Evolutionary conservation across 345 rosid species (phyloP), one percentile per base, ranked within the genome.

Genomic region (Psidium friedrichsthalianum): DNA sequence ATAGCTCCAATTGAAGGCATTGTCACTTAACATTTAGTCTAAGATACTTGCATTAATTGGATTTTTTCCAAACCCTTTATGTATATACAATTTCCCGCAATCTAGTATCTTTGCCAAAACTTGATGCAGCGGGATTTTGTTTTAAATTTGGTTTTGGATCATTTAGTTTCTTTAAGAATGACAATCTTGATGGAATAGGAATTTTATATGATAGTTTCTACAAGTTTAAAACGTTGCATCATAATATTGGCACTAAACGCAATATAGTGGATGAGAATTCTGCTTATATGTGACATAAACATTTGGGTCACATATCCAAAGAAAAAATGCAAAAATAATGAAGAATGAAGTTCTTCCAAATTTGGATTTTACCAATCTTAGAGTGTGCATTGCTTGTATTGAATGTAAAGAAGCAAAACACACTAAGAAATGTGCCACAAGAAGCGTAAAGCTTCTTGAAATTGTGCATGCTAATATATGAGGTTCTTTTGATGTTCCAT

Each of bases 291-390:
- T 84, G 64, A 29, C 84, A 78, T 44, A 84, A 74, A 82, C 69
- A 13, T 84, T 76, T 87, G 29, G 32, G 82, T 58, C 74, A 87
- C 20, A 82, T 84, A 69, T 84, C 55, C n/a, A 87, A 61, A 0
- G 82, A 86, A 86, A 83, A 52, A 56, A 36, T 84, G 47, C 9
- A 85, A 57, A 83, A 24, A 56, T 85, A 10, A 58, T 88, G 18
- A 85, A 78, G 2, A 47, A 83, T 83, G 86, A 51, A n/a, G 56
- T 74, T 8, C 21, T 88, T 22, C 58, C 27, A 4, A 20, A 85
- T 8, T 5, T 85, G 40, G 69, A 85, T 85, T 83, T 82, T 78
- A 56, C 10, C 13, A 52, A 85, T 56, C 1, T 82, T 56, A 52
- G 3, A 32, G 3, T 83, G 6, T 85, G 87, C 74, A 78, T 84